Percentiles rank a stretch among this genome's conserved stretches.
These are phyloP conservation scores for Populus nigra DNA, from an alignment of 345 rosid genomes.

Conservation along the genomic window DNA sequence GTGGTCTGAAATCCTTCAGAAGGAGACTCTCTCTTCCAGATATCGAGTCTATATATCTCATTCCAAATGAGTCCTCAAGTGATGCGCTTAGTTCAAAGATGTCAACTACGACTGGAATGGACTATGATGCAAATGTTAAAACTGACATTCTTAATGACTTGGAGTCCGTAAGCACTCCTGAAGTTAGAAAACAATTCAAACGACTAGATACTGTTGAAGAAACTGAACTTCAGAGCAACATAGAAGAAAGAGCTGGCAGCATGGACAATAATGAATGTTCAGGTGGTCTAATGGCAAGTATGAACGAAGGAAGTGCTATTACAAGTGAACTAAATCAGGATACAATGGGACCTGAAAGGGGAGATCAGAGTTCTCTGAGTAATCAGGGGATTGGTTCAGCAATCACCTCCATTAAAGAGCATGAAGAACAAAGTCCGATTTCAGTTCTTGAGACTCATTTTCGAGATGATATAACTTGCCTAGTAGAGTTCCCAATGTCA, in stretches of 20 bases:
- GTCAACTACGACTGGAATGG: constrained; percentile 16
- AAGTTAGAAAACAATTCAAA: constrained; percentile 24
- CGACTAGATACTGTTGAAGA: constrained; percentile 28
- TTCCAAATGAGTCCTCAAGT: constrained; percentile 45
- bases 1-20: constrained; percentile 48
- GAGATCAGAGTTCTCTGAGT: constrained; percentile 9
- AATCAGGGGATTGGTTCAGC: constrained; percentile 32
- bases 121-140: not conserved
- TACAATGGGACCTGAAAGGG: constrained; percentile 10
- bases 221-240: constrained; percentile 17
- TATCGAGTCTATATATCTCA: constrained; percentile 54
- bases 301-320: constrained; percentile 13
- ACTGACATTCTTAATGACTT: not conserved
- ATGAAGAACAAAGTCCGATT: constrained; percentile 23
- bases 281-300: constrained; percentile 1
- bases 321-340: constrained; percentile 17
- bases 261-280: constrained; percentile 9
- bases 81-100: constrained; percentile 24
- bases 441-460: constrained; percentile 22
- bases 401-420: constrained; percentile 13
- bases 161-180: constrained; percentile 10
- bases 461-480: constrained; percentile 4
- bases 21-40: constrained; percentile 80
- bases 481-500: constrained; percentile 11
- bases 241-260: constrained; percentile 12